These are phyloP conservation scores for Diaporthe citriasiana DNA, from an alignment of 2,329 filamentous ascomycete genomes.

Conservation along the genomic window DNA sequence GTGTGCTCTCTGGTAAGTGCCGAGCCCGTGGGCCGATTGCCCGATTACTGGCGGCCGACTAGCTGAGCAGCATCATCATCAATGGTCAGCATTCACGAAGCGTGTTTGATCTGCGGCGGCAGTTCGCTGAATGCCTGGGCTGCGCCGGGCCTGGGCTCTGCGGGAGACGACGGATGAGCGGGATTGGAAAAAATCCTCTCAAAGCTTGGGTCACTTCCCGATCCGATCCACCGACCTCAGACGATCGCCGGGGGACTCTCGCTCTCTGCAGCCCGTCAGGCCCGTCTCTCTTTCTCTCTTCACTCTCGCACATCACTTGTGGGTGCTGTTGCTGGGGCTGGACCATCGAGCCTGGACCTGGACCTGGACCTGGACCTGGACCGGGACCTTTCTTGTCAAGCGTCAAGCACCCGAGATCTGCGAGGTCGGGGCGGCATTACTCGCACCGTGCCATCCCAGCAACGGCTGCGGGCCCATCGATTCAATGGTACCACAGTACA, in stretches of 20 bases:
- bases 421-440: constrained; percentile 32
- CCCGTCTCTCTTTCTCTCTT: not conserved
- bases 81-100: constrained; percentile 19
- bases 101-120: constrained; percentile 29
- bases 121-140: constrained; percentile 7
- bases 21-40: constrained; percentile 22
- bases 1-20: constrained; percentile 23
- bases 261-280: not conserved
- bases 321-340: constrained; percentile 3
- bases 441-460: constrained; percentile 42
- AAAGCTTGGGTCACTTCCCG: constrained; percentile 34
- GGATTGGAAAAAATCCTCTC: constrained; percentile 22
- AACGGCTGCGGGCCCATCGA: constrained; percentile 25
- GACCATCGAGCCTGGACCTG: not conserved
- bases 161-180: constrained; percentile 21
- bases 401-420: constrained; percentile 38
- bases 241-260: constrained; percentile 22
- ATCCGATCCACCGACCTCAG: constrained; percentile 37
- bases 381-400: constrained; percentile 13
- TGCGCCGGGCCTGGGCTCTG: constrained; percentile 14
- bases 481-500: constrained; percentile 1
- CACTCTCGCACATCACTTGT: not conserved
- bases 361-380: constrained; percentile 1
- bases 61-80: constrained; percentile 6
- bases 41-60: not conserved